Conservation (phyloP, 108 stramenopile genomes). For the Stephanodiscus triporus region DNA sequence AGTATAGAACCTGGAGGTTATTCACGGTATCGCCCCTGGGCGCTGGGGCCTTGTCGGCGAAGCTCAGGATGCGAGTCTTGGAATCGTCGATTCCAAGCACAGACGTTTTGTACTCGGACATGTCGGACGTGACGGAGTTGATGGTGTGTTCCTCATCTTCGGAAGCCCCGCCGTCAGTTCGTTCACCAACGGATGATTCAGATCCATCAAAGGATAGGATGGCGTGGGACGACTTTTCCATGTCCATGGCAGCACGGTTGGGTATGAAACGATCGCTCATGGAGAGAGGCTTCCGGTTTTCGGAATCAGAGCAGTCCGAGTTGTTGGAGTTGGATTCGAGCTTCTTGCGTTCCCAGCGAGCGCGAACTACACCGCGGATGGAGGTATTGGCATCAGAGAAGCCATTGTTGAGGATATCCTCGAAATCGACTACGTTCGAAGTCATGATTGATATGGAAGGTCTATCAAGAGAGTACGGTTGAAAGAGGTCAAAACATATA, state of each 20-base stretch:
- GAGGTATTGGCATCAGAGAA: constrained; percentile 87
- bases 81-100: constrained; percentile 74
- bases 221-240: constrained; percentile 74
- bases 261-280: constrained; percentile 86
- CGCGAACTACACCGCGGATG: constrained; percentile 66
- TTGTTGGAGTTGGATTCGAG: constrained; percentile 18
- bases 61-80: constrained; percentile 87
- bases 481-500: neutral
- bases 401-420: constrained; percentile 81
- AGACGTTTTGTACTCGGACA: constrained; percentile 59
- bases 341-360: constrained; percentile 88
- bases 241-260: constrained; percentile 77
- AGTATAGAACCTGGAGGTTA: constrained; percentile 94
- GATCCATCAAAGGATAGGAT: constrained; percentile 47
- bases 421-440: constrained; percentile 81
- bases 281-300: constrained; percentile 38
- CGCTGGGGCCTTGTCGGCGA: constrained; percentile 94
- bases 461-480: neutral
- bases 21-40: constrained; percentile 96
- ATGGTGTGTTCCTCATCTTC: constrained; percentile 67
- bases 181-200: constrained; percentile 47
- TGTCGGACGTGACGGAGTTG: constrained; percentile 57
- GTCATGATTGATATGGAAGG: constrained; percentile 60
- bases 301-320: constrained; percentile 22
- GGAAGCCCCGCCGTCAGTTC: constrained; percentile 81